Conservation (phyloP, 306 rosid species). For the Oemleria cerasiformis region DNA sequence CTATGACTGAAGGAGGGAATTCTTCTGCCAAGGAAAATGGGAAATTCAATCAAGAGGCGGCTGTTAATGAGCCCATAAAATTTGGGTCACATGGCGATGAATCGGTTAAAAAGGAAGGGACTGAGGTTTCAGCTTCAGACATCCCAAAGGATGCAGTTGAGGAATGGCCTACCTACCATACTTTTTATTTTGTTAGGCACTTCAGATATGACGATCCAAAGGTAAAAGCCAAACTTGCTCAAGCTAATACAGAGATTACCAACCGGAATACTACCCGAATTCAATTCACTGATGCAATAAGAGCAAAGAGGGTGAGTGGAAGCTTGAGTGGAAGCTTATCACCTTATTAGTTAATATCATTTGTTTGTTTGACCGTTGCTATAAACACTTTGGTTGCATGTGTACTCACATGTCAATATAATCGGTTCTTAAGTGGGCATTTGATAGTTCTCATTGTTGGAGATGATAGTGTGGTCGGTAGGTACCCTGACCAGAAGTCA, state of each 20-base stretch:
- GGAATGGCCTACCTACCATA: conserved; percentile 94
- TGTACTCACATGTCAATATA: too few relatives aligned
- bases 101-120: conserved; percentile 50
- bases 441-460: too few relatives aligned
- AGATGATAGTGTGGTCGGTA: too few relatives aligned
- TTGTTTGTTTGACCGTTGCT: background rate
- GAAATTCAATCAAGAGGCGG: conserved; percentile 43
- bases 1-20: conserved; percentile 42
- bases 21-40: conserved; percentile 61
- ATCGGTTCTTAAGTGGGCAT: too few relatives aligned
- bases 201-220: conserved; percentile 73
- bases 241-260: conserved; percentile 58
- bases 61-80: conserved; percentile 51
- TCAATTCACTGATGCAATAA: conserved; percentile 66
- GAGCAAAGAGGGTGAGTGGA: conserved; percentile 84
- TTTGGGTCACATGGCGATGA: conserved; percentile 91
- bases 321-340: conserved; percentile 43
- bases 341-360: background rate
- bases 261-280: conserved; percentile 69
- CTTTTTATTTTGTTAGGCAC: conserved; percentile 61
- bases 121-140: conserved; percentile 40
- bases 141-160: conserved; percentile 68
- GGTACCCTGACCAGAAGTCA: too few relatives aligned
- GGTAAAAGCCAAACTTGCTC: conserved; percentile 62
- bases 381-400: background rate